phyloP scores from a whole-genome alignment of 1,284 basidiomycete species.

The Takashimella tepidaria region DNA sequence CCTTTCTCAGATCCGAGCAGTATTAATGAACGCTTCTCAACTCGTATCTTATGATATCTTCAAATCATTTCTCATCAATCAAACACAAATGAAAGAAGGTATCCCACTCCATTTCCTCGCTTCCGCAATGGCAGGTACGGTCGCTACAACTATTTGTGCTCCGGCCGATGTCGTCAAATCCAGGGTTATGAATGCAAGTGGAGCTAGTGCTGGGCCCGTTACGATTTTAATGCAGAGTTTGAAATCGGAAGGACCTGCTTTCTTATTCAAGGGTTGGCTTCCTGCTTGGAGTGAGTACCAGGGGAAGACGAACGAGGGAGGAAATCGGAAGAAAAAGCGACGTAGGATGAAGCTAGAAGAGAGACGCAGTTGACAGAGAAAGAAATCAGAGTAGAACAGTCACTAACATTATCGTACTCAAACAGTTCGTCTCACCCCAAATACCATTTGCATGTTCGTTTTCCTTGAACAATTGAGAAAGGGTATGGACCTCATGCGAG shows the following conservation, averaged over 20 bases:
- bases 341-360: no score
- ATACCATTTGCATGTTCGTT: constrained; percentile 48
- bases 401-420: not conserved
- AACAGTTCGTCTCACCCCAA: constrained; percentile 48
- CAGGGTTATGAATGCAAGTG: constrained; percentile 49
- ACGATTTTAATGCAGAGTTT: constrained; percentile 23
- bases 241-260: constrained; percentile 45
- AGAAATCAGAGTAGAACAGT: no score
- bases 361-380: no score
- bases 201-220: constrained; percentile 21
- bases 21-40: constrained; percentile 54
- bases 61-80: constrained; percentile 49
- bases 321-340: not conserved
- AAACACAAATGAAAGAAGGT: constrained; percentile 48
- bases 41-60: constrained; percentile 54
- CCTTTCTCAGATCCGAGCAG: constrained; percentile 49
- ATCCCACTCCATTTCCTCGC: constrained; percentile 51
- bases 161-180: constrained; percentile 52
- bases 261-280: constrained; percentile 55
- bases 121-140: constrained; percentile 51
- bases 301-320: not conserved
- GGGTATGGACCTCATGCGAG: constrained; percentile 29
- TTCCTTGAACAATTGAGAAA: constrained; percentile 46
- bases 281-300: constrained; percentile 50
- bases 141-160: constrained; percentile 52